These are phyloP conservation scores for Nectriaceae sp. DNA, from an alignment of 2,329 filamentous ascomycete species.

Conservation along the genomic window DNA sequence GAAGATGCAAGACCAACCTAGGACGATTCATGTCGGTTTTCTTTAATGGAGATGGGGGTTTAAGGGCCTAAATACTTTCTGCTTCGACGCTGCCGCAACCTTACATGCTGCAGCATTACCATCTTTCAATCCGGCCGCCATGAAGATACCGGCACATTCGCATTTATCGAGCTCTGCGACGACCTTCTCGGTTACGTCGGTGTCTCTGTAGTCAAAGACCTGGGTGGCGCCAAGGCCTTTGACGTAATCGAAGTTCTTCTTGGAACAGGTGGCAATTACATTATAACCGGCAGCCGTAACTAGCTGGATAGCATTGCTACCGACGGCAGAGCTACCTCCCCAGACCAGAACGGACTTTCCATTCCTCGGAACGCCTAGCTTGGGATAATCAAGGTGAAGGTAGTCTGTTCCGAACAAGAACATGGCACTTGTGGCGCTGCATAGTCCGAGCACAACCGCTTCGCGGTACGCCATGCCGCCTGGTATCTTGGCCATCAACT, in stretches of 20 bases:
- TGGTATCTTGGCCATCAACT: conserved; percentile 21
- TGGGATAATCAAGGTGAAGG: conserved; percentile 20
- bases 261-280: conserved; percentile 45
- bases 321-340: conserved; percentile 52
- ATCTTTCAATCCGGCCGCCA: not conserved
- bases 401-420: conserved; percentile 23
- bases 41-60: not conserved
- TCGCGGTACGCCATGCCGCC: conserved; percentile 17
- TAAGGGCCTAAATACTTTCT: not conserved
- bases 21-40: not conserved
- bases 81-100: not conserved
- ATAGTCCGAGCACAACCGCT: conserved; percentile 23
- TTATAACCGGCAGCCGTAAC: conserved; percentile 44
- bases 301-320: conserved; percentile 48
- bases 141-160: not conserved
- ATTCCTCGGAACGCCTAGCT: conserved; percentile 5
- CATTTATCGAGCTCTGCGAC: not conserved
- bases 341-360: conserved; percentile 33
- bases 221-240: conserved; percentile 44
- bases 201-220: conserved; percentile 45
- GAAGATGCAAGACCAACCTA: not conserved
- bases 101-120: not conserved
- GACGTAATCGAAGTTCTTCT: conserved; percentile 45
- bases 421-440: conserved; percentile 20
- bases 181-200: not conserved